Percentiles rank a stretch among this genome's conserved stretches.
These are phyloP conservation scores for Scalesia atractyloides DNA, from an alignment of 129 eudicot genomes.

Conservation along the genomic window DNA sequence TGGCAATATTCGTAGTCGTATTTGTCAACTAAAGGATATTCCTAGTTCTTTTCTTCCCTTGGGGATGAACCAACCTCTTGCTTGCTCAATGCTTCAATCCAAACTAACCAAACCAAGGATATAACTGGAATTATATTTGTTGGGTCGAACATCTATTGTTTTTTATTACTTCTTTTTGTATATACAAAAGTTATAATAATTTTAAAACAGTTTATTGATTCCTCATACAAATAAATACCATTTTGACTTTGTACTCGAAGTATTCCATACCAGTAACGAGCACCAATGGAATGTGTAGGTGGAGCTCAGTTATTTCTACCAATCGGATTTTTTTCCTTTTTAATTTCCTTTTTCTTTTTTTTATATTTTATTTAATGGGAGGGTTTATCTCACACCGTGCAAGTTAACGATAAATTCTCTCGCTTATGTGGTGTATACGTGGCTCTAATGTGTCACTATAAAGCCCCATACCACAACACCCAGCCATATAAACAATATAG, in stretches of 20 bases:
- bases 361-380: too few species aligned
- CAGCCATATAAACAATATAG: too few species aligned
- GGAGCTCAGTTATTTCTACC: too few species aligned
- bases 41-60: constrained; percentile 33
- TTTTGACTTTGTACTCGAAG: not conserved
- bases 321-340: too few species aligned
- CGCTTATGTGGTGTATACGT: too few species aligned
- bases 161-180: not conserved
- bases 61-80: constrained; percentile 24
- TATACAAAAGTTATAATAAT: not conserved
- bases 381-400: too few species aligned
- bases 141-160: not conserved
- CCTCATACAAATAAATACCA: not conserved
- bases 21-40: constrained; percentile 37
- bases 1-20: constrained; percentile 31
- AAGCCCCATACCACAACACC: too few species aligned
- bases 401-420: too few species aligned
- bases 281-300: too few species aligned
- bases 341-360: too few species aligned
- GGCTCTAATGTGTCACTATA: too few species aligned
- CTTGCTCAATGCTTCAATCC: constrained; percentile 33
- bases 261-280: too few species aligned
- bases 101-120: not conserved
- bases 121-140: constrained; percentile 9
- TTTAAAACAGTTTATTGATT: not conserved